These are phyloP conservation scores for Teunomyces atbi DNA, from an alignment of 805 yeast genomes.

Conservation along the genomic window DNA sequence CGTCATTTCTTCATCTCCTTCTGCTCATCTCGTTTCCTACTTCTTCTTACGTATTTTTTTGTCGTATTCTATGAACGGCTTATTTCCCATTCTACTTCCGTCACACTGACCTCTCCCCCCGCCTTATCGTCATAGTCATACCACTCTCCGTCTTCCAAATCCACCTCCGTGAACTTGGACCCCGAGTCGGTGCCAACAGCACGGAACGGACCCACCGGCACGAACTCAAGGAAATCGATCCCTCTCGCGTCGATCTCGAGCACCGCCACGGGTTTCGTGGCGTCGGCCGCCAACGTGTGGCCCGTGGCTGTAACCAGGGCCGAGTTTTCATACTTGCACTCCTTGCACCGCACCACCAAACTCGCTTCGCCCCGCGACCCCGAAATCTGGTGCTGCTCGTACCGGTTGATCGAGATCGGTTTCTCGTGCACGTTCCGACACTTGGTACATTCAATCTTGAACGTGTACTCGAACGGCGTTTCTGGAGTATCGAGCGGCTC, in stretches of 20 bases:
- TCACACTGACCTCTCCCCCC: constrained; percentile 74
- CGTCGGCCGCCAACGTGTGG: constrained; percentile 37
- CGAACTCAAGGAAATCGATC: constrained; percentile 64
- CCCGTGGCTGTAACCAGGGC: constrained; percentile 33
- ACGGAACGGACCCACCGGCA: constrained; percentile 62
- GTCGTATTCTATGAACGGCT: neutral
- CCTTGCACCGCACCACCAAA: constrained; percentile 72
- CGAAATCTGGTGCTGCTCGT: constrained; percentile 60
- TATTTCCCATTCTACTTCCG: constrained; percentile 70
- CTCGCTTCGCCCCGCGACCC: constrained; percentile 83
- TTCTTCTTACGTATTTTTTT: too few relatives aligned
- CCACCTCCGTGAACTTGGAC: constrained; percentile 61
- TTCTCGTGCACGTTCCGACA: constrained; percentile 80
- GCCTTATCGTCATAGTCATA: constrained; percentile 91
- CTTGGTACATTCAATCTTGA: constrained; percentile 68
- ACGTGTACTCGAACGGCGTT: constrained; percentile 71
- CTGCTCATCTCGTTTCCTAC: too few relatives aligned
- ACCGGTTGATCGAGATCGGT: constrained; percentile 63
- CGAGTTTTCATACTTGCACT: constrained; percentile 50
- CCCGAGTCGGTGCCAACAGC: constrained; percentile 53
- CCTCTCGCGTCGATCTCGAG: constrained; percentile 86
- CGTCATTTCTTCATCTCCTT: too few relatives aligned
- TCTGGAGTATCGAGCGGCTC: constrained; percentile 58
- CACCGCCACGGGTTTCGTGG: constrained; percentile 45
- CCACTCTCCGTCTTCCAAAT: constrained; percentile 82